Base-by-base conservation (phyloP, 2,329 filamentous ascomycete genomes). In the Nemania sp. region DNA sequence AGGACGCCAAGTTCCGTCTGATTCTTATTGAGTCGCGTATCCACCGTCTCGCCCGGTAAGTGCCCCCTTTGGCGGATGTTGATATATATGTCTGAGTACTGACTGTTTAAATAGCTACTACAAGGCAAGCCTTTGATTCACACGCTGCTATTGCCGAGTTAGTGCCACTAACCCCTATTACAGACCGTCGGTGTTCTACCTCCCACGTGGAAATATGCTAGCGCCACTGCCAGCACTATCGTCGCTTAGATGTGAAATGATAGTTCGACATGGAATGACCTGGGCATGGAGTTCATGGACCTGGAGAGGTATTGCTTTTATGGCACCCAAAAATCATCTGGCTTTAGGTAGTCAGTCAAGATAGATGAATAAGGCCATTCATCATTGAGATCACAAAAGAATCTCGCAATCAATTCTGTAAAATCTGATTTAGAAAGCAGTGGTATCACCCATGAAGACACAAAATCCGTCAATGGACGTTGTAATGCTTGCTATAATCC, bases 1-100 rank as follows among this genome's bases (percentile, higher is more conserved):
- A 92, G 87, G 95, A 99, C 87, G 91, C 90, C 87, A 99, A 99
- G 88, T 99, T 99, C 91, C 94, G 95, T 79, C 25, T 48, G 5
- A 99, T 99, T 94, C 90, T 99, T 75, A 96, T 99, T 83, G 95
- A 99, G 88, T 98, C 95, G 79, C 92, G 96, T 83, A 98, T 99
- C 83, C 95, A 99, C 90, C 94, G 95, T 85, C 90, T 99, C 73
- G 95, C 92, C 78, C 90, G 95, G 74, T 98, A 98, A 37, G 59
- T 62, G 7, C 5, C 15, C 39, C 20, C 47, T 20, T 25, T 42
- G 5, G 47, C 17, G 21, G 21, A 15, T 39, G 5, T n/a, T n/a
- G 47, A 34, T 2, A 46, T 34, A 9, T 51, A 52, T 47, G 18
- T 12, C 34, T 37, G 20, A 7, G n/a, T 57, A 39, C 62, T 64